Evolutionary conservation across 805 yeast species (phyloP).

Genomic region (Phaffomyces antillensis): DNA sequence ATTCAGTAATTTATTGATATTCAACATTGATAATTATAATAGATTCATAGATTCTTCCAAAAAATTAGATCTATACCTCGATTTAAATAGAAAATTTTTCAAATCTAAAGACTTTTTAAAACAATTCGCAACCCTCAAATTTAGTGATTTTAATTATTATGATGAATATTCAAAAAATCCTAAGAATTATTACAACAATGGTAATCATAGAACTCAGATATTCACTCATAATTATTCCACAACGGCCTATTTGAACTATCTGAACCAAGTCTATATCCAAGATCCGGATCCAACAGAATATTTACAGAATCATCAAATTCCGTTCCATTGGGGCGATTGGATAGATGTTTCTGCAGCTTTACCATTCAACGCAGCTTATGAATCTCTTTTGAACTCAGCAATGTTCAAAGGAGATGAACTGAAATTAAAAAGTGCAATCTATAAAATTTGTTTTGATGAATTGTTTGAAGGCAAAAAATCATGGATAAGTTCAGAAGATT

Average conservation of each 20-base stretch:
- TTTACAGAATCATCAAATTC: constrained; percentile 7
- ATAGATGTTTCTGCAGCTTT: constrained; percentile 22
- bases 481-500: constrained; percentile 20
- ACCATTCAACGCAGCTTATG: constrained; percentile 24
- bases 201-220: constrained; percentile 1
- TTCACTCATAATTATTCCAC: constrained; percentile 17
- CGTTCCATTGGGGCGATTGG: constrained; percentile 30
- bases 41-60: constrained; percentile 13
- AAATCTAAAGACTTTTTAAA: constrained; percentile 13
- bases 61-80: constrained; percentile 14
- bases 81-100: constrained; percentile 17
- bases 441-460: constrained; percentile 18
- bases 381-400: constrained; percentile 6
- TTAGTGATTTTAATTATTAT: constrained; percentile 4
- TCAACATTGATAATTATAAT: constrained; percentile 16
- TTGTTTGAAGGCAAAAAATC: constrained; percentile 16
- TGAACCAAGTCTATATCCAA: constrained; percentile 6
- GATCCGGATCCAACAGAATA: constrained; percentile 14
- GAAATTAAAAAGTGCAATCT: constrained; percentile 3
- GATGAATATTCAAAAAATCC: not conserved
- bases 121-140: constrained; percentile 14
- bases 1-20: constrained; percentile 13
- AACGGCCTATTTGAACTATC: constrained; percentile 11
- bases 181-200: not conserved
- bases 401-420: constrained; percentile 4